Evolutionary conservation across 2,329 filamentous ascomycete genomes (phyloP), one percentile per base, ranked within the genome.

Genomic region (Lojkania enalia): DNA sequence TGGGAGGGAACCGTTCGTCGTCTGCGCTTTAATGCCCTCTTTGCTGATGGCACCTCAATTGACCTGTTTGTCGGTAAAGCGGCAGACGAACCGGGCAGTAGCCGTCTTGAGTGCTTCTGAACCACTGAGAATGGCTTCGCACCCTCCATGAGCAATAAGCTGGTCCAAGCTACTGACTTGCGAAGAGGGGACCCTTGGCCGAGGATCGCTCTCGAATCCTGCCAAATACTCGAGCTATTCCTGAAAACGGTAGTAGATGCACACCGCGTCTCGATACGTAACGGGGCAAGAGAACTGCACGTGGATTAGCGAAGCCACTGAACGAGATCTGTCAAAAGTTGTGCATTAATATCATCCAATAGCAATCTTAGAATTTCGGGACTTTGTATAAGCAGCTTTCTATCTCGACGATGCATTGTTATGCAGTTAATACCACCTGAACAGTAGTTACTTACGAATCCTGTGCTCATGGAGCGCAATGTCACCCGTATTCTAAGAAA

Each of bases 311-410:
- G 42, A 54, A 55, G 40, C 52, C 45, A 50, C 47, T 35, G 19
- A 36, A 41, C 39, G 41, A 41, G 27, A 13, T 45, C 31, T n/a
- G n/a, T n/a, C n/a, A n/a, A 39, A 31, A 43, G 36, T 29, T 23
- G 48, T 56, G 57, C 58, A 60, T 60, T 50, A 48, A 52, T 48
- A 25, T 49, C 33, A 33, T 38, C 54, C 55, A 61, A 58, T 58
- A 25, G 48, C 25, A 54, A 56, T 55, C 49, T 54, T 49, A 45
- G 45, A 49, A 54, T 57, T 51, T 56, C 42, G 27, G 21, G 23
- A 19, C 18, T 41, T 48, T 35, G 16, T 54, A 23, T 47, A 42
- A 47, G 39, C 43, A 27, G 41, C 27, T 23, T 58, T 55, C 48
- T 54, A 46, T 50, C 51, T 50, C 42, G 30, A 42, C 43, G 44